A percentile compares a stretch with the other conserved stretches of the same genome.
phyloP scores from a whole-genome alignment of 2,329 filamentous ascomycete species.

The Arthrocladium fulminans region DNA sequence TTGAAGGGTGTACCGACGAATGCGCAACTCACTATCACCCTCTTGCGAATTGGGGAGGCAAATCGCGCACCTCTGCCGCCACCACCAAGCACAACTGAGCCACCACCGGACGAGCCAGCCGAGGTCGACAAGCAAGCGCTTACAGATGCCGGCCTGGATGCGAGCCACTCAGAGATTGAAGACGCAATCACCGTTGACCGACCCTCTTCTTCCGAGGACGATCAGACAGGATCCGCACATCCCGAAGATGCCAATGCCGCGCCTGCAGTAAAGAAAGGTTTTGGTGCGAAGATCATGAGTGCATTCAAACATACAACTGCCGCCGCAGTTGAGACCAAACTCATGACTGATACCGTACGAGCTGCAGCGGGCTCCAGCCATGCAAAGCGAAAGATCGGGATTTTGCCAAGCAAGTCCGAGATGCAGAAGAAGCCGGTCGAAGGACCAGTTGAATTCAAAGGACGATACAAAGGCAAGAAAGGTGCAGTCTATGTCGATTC shows the following conservation, averaged over 20 bases:
- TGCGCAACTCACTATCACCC: slow-evolving; percentile 70
- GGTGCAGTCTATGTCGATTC: slow-evolving; percentile 60
- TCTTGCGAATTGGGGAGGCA: slow-evolving; percentile 71
- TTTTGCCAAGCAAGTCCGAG: slow-evolving; percentile 45
- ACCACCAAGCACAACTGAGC: slow-evolving; percentile 38
- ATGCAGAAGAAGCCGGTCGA: slow-evolving; percentile 33
- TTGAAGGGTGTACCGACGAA: slow-evolving; percentile 79
- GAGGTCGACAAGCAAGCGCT: slow-evolving; percentile 45
- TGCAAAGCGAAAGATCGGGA: slow-evolving; percentile 63
- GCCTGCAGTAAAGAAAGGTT: slow-evolving; percentile 32
- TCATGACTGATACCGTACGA: slow-evolving; percentile 62
- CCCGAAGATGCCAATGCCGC: slow-evolving; percentile 10
- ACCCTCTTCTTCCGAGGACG: slow-evolving; percentile 30
- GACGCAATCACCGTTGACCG: slow-evolving; percentile 50
- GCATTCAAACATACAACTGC: slow-evolving; percentile 64
- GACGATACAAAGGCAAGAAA: slow-evolving; percentile 59
- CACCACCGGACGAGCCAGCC: slow-evolving; percentile 43
- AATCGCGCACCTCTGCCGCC: slow-evolving; percentile 71
- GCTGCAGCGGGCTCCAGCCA: slow-evolving; percentile 52
- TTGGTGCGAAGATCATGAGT: slow-evolving; percentile 49
- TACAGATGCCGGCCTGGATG: slow-evolving; percentile 50
- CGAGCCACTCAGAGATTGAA: slow-evolving; percentile 57
- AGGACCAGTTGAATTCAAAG: slow-evolving; percentile 70
- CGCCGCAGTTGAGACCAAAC: slow-evolving; percentile 61
- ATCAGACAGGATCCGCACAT: slow-evolving; percentile 30